Evolutionary conservation across 2,329 filamentous ascomycete genomes (phyloP).

Genomic region (Colletotrichum sp.): DNA sequence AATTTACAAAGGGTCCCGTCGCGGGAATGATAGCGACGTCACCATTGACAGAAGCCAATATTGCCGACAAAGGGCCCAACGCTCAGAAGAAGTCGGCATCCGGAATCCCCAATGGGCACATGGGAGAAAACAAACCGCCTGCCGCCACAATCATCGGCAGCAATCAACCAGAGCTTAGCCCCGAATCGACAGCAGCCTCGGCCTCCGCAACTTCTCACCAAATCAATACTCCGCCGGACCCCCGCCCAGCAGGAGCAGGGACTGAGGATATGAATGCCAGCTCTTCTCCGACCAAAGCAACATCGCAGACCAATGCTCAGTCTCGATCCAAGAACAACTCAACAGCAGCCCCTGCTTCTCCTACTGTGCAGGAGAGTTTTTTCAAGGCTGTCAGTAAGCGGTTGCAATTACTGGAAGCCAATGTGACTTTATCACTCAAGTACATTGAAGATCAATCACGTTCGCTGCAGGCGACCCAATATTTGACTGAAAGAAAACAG

Average conservation of each 20-base stretch:
- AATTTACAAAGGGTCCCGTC: not conserved
- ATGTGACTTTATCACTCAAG: slow-evolving; percentile 88
- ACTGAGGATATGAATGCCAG: not conserved
- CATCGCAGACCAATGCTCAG: slow-evolving; percentile 30
- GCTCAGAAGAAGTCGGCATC: not conserved
- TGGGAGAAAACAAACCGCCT: not conserved
- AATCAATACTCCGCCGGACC: not conserved
- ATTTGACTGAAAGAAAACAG: slow-evolving; percentile 86
- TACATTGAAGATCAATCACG: slow-evolving; percentile 97
- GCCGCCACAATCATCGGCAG: not conserved
- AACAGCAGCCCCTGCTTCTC: slow-evolving; percentile 59
- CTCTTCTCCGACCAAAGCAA: slow-evolving; percentile 29
- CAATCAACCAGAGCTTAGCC: not conserved
- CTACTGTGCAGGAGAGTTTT: slow-evolving; percentile 95
- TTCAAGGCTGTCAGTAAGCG: slow-evolving; percentile 97
- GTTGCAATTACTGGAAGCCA: slow-evolving; percentile 87
- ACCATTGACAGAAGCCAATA: not conserved
- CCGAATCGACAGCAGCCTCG: not conserved
- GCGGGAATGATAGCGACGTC: not conserved
- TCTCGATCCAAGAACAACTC: slow-evolving; percentile 41
- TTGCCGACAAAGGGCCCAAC: not conserved
- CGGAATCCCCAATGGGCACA: not conserved
- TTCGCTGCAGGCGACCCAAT: slow-evolving; percentile 85
- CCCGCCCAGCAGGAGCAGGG: not conserved
- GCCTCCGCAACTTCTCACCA: not conserved